Percentiles rank a stretch among this genome's conserved stretches.
These are phyloP conservation scores for Lipomyces lipofer DNA, from an alignment of 805 yeast species.

Conservation along the genomic window DNA sequence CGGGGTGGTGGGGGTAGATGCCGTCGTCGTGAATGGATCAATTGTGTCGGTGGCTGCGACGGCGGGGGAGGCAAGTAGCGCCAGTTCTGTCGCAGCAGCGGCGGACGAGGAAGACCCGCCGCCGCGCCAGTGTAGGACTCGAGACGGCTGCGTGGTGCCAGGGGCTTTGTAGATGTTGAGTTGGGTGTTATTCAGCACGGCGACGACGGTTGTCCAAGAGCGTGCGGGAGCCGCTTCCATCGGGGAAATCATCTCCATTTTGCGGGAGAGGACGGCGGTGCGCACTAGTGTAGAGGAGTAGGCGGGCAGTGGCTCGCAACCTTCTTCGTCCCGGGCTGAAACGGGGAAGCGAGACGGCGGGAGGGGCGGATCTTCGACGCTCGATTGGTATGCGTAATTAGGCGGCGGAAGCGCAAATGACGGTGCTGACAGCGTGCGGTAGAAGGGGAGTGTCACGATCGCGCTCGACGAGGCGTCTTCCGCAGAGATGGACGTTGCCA, in stretches of 20 bases:
- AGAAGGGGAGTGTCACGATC: not conserved
- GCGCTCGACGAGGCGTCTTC: not conserved
- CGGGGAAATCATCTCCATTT: conserved; percentile 76
- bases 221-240: conserved; percentile 66
- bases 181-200: conserved; percentile 86
- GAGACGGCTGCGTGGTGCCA: conserved; percentile 1
- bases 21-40: conserved; percentile 21
- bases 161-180: conserved; percentile 58
- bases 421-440: conserved; percentile 23
- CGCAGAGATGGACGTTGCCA: conserved; percentile 4
- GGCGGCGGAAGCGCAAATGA: conserved; percentile 15
- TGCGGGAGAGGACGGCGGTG: conserved; percentile 58
- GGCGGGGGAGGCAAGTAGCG: not conserved
- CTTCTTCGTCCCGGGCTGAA: conserved; percentile 34
- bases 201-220: conserved; percentile 66
- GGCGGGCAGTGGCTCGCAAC: conserved; percentile 54
- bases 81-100: not conserved
- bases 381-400: conserved; percentile 8
- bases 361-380: conserved; percentile 5
- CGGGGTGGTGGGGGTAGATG: not conserved
- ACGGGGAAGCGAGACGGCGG: conserved; percentile 24
- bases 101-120: conserved; percentile 11
- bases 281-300: conserved; percentile 68
- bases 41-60: conserved; percentile 10
- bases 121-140: conserved; percentile 12